Evolutionary conservation across 2,329 filamentous ascomycete genomes (phyloP), one percentile per base, ranked within the genome.

Genomic region (Pseudocercospora crystallina): DNA sequence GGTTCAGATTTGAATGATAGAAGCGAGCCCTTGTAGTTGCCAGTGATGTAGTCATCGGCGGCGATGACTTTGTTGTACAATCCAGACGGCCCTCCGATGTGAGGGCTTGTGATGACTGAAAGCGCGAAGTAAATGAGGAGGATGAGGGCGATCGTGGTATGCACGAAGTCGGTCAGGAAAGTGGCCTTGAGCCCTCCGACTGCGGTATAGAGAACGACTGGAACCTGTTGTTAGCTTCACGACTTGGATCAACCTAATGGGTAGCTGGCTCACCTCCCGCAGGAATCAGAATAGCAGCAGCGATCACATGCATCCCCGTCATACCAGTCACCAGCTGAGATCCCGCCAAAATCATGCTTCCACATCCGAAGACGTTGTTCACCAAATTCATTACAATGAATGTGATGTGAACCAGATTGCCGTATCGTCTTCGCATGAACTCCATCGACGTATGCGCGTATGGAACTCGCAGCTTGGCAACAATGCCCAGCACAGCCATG

Each of bases 401-500:
- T 2, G 64, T 43, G 5, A 54, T 53, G 17, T 65, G 62, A n/a
- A 53, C 61, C 29, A 56, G 55, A 8, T 46, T 55, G 7, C 63
- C 63, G 41, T 66, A 64, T 49, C 63, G 51, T 64, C 73, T 73
- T 3, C 69, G 69, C 33, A 79, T 73, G 37, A 79, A 77, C 55
- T 79, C 76, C 2, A 79, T 67, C 3, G 73, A 76, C 0, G 76
- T 79, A 49, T 79, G 76, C 0, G 76, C 76, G 49, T 77, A 76
- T 0, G 76, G 76, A 0, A 78, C 75, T 32, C 76, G 65, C 20
- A 78, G 69, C 58, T 79, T 79, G 8, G 73, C 73, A 40, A 78
- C 61, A 5, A 79, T 74, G 4, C 76, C 45, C 41, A 80, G 65
- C 1, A 70, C 69, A 2, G 76, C 75, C 73, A 79, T 78, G 26